phyloP scores from a whole-genome alignment of 345 rosid species.

The Eucalyptus leucophloia region DNA sequence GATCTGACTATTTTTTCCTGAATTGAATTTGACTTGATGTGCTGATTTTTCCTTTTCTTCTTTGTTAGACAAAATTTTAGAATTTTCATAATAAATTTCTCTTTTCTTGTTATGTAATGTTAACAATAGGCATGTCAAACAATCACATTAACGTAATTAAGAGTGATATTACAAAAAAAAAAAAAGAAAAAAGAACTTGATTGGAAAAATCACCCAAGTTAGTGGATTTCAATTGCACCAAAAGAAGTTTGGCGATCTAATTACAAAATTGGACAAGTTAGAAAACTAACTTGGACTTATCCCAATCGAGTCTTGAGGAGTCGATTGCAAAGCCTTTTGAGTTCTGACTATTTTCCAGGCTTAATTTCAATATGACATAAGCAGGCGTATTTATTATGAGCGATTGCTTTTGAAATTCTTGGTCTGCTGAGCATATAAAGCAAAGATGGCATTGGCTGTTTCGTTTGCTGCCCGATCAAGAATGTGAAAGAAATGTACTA shows the following conservation, averaged over 20 bases:
- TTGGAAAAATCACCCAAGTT: background rate
- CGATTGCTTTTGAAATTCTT: background rate
- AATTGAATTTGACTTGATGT: background rate
- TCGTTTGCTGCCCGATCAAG: background rate
- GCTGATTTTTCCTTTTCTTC: background rate
- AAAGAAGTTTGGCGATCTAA: background rate
- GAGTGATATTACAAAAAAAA: background rate
- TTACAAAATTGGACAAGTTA: background rate
- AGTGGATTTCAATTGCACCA: background rate
- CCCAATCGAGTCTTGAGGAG: too few relatives aligned
- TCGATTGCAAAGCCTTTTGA: too few relatives aligned
- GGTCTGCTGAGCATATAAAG: background rate
- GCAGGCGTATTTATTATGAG: background rate
- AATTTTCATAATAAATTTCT: background rate
- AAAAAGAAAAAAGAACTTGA: accelerated
- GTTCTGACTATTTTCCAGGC: background rate
- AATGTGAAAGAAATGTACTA: background rate
- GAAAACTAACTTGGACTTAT: background rate
- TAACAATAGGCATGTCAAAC: background rate
- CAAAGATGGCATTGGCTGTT: background rate
- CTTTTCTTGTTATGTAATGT: background rate
- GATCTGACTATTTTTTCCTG: background rate
- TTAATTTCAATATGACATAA: background rate
- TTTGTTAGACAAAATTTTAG: background rate
- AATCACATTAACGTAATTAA: background rate